Evolutionary conservation across 768 basidiomycete species (phyloP), one percentile per base, ranked within the genome.

Genomic region (Pholiota conissans): DNA sequence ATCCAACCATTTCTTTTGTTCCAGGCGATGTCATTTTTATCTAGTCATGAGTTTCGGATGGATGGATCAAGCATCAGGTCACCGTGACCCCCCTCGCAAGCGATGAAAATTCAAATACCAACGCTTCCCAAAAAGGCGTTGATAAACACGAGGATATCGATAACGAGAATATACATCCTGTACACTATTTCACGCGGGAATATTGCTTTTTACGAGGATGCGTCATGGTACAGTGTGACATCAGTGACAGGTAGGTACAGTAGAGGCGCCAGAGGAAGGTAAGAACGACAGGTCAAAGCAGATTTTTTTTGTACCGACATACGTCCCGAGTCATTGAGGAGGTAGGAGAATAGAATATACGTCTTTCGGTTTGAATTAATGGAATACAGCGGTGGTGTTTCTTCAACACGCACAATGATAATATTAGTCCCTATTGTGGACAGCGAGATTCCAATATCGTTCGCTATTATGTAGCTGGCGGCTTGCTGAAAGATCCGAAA

Each of bases 401-500:
- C 18, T 16, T 46, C 18, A 46, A 46, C 53, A 46, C 42, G 24
- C 20, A 39, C 40, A 54, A 54, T 54, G 53, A 7, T 54, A 20
- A 22, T 14, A n/a, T n/a, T n/a, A n/a, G 13, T 30, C 53, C 28
- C 10, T 24, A 45, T 46, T 32, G 46, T 54, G 53, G 53, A 34
- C 45, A 46, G 42, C 20, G 42, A 54, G 7, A 10, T 16, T 8
- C 32, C 34, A 20, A 39, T 1, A 24, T 24, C 30, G 22, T 9
- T n/a, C 14, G 40, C 24, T 30, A n/a, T 3, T 13, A 30, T 9
- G n/a, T n/a, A n/a, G n/a, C 18, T 54, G 53, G 53, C 53, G 53
- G 53, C 53, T 54, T 46, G 53, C 53, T 54, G 53, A 42, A 26
- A 54, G 20, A 42, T 42, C 42, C 42, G 20, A n/a, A n/a, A n/a